Conservation (phyloP, 1,139 yeast genomes). For the Suhomyces choctaworum region DNA sequence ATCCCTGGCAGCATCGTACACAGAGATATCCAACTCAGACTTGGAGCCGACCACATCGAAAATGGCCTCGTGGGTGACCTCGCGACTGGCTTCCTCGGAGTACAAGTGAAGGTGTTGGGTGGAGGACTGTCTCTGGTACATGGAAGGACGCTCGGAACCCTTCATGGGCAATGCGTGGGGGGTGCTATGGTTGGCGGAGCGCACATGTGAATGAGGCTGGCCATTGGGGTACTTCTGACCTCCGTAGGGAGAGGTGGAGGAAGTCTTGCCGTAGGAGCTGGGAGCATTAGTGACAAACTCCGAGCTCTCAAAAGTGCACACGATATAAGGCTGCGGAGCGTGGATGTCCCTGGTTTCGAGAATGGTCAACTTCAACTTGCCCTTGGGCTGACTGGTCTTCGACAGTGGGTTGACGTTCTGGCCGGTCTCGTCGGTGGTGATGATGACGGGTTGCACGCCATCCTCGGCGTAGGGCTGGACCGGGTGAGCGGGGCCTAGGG, state of each 20-base stretch:
- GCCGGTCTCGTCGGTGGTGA: slow-evolving; percentile 50
- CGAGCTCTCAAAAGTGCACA: slow-evolving; percentile 89
- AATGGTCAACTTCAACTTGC: slow-evolving; percentile 78
- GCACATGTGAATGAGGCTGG: slow-evolving; percentile 14
- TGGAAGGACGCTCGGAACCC: slow-evolving; percentile 38
- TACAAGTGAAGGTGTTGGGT: slow-evolving; percentile 53
- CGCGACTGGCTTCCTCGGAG: slow-evolving; percentile 13
- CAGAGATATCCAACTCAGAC: slow-evolving; percentile 81
- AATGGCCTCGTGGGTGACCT: slow-evolving; percentile 45
- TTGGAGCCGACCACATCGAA: slow-evolving; percentile 87
- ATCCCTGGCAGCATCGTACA: slow-evolving; percentile 80
- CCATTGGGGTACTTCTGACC: slow-evolving; percentile 14
- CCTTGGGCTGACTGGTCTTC: slow-evolving; percentile 58
- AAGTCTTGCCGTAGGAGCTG: slow-evolving; percentile 54
- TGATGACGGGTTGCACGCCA: slow-evolving; percentile 37
- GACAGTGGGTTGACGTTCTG: slow-evolving; percentile 30
- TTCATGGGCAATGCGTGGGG: slow-evolving; percentile 19
- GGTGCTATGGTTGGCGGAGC: slow-evolving; percentile 13
- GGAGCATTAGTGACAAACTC: slow-evolving; percentile 88
- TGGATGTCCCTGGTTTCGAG: slow-evolving; percentile 73
- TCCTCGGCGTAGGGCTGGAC: slow-evolving; percentile 17
- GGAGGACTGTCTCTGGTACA: slow-evolving; percentile 66
- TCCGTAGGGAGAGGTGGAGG: slow-evolving; percentile 19
- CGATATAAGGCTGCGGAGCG: slow-evolving; percentile 79
- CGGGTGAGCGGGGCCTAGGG: slow-evolving; percentile 14